Base-by-base conservation (phyloP, 1,284 basidiomycete genomes). In the Boletus albobrunnescens region DNA sequence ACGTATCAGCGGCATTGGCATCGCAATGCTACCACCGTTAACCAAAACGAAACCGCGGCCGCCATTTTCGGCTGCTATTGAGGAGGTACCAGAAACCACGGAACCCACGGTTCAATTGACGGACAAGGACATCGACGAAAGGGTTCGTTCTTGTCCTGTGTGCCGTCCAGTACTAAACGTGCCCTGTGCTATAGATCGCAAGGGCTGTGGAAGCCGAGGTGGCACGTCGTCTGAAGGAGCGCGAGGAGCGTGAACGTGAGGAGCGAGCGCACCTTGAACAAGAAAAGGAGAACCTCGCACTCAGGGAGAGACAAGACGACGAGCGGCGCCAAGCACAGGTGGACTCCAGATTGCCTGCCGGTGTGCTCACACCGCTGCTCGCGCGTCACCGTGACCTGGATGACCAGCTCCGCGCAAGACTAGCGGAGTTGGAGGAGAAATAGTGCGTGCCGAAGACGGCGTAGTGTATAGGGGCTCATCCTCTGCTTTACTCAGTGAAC, bases 161-260 rank as follows among this genome's bases (percentile, higher is more conserved):
- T 27, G 19, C 13, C 14, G 13, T 38, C 22, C 17, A 24, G 19
- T 41, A 27, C 45, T 51, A 36, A 49, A 38, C 22, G 30, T 47
- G n/a, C 2, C 14, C 32, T 19, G n/a, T 16, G 8, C 7, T 38
- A 16, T 16, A 84, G 83, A 89, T 88, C 40, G 78, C 81, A 35
- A 79, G 72, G 55, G 81, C 81, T 8, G 85, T 89, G 17, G 81
- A 88, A 65, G 73, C 72, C 12, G 84, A 88, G 60, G 85, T 89
- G 33, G 76, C 81, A 6, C 71, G 81, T 47, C 74, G 84, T 27
- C 63, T 88, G 39, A 79, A 77, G 46, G 81, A 82, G 56, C 73
- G 75, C 37, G 77, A 82, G 57, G 71, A 76, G 44, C 65, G 70
- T 22, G 70, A 71, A 52, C 67, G 69, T 47, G 71, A 62, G 40